Percentiles rank a stretch among this genome's conserved stretches.
Evolutionary conservation across 148 eudicot genomes (phyloP).

Genomic region (Cornus florida): DNA sequence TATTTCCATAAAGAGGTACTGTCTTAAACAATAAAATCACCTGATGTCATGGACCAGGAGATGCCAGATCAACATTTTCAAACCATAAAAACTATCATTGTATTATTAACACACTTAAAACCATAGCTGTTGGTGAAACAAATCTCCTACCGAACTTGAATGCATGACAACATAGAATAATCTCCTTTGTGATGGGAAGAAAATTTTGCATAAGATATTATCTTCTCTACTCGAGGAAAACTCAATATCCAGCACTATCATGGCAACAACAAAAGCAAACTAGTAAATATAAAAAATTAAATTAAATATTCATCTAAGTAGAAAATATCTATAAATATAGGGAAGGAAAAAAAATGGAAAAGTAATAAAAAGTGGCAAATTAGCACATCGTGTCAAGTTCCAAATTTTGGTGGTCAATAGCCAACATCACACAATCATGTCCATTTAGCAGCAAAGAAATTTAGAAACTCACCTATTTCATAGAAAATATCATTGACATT

Average conservation of each 20-base stretch:
- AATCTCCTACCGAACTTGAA: not conserved
- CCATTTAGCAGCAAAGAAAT: constrained; percentile 6
- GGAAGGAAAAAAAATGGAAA: too few relatives aligned
- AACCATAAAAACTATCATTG: not conserved
- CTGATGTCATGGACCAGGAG: not conserved
- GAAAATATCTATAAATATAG: too few relatives aligned
- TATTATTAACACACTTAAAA: too few relatives aligned
- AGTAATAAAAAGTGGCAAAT: too few relatives aligned
- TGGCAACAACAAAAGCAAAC: too few relatives aligned
- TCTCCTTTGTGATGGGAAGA: not conserved
- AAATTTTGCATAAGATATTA: not conserved
- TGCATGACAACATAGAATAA: not conserved
- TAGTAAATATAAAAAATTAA: too few relatives aligned
- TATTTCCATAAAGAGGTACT: too few relatives aligned
- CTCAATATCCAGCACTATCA: too few relatives aligned
- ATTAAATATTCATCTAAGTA: too few relatives aligned
- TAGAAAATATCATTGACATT: constrained; percentile 86
- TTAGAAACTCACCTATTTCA: constrained; percentile 68
- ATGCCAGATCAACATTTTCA: not conserved
- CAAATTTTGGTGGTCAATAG: not conserved
- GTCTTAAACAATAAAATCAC: not conserved
- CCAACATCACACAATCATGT: too few relatives aligned
- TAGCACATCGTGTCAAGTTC: not conserved
- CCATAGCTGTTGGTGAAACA: not conserved
- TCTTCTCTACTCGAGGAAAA: too few relatives aligned